These are phyloP conservation scores for Oidiodendron maius DNA, from an alignment of 495 filamentous ascomycete species.

Conservation along the genomic window DNA sequence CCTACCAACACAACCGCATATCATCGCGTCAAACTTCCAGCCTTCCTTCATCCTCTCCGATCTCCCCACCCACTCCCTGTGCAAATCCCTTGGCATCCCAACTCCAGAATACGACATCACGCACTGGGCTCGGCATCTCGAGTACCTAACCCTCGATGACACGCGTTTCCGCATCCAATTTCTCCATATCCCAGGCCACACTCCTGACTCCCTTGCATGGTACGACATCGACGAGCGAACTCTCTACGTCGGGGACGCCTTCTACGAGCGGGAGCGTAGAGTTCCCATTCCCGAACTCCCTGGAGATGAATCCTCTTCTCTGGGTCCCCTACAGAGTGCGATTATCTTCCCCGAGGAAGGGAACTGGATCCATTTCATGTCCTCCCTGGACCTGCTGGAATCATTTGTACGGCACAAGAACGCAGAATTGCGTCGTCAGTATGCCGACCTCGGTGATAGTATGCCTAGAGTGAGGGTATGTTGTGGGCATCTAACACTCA, in stretches of 20 bases:
- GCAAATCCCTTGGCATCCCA: conserved; percentile 22
- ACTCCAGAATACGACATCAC: conserved; percentile 30
- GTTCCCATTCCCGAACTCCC: conserved; percentile 10
- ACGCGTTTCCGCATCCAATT: conserved; percentile 24
- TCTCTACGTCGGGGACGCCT: conserved; percentile 36
- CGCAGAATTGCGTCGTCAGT: conserved; percentile 7
- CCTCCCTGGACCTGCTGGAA: conserved; percentile 23
- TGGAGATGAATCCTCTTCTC: conserved; percentile 2
- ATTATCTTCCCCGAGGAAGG: conserved; percentile 31
- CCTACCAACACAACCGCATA: conserved; percentile 19
- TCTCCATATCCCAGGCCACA: conserved; percentile 36
- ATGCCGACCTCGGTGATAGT: neutral
- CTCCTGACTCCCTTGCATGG: conserved; percentile 35
- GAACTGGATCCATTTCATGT: conserved; percentile 24
- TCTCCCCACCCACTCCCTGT: conserved; percentile 27
- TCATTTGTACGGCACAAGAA: conserved; percentile 22
- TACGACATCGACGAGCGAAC: conserved; percentile 32
- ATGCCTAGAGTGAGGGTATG: conserved; percentile 18
- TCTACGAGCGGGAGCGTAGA: conserved; percentile 29
- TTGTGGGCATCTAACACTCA: conserved; percentile 26
- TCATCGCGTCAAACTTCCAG: conserved; percentile 29
- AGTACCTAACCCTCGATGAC: conserved; percentile 14
- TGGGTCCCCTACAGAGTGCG: conserved; percentile 15
- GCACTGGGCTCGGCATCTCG: conserved; percentile 28
- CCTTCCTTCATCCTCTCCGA: conserved; percentile 28